phyloP scores from a whole-genome alignment of 148 eudicot genomes.

The Rhododendron simsii region DNA sequence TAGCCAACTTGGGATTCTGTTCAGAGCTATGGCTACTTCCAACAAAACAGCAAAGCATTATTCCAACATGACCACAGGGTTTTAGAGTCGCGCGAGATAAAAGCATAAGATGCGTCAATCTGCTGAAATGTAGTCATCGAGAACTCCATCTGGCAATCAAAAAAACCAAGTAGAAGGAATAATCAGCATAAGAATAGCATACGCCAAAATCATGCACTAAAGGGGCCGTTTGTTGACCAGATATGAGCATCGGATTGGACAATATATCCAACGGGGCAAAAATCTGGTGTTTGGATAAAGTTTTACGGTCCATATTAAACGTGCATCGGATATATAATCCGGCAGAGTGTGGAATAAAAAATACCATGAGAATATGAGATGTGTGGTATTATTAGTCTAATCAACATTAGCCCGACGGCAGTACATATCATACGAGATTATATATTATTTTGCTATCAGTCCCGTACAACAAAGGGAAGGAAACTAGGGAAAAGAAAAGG shows the following conservation, averaged over 20 bases:
- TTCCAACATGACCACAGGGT: background rate
- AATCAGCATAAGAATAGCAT: background rate
- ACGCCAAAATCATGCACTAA: background rate
- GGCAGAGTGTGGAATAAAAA: background rate
- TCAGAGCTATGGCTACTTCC: background rate
- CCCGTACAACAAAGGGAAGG: background rate
- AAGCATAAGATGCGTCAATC: background rate
- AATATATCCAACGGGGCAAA: background rate
- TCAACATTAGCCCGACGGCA: background rate
- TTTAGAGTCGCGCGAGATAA: background rate
- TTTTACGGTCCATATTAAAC: background rate
- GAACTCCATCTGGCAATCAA: background rate
- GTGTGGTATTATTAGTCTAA: background rate
- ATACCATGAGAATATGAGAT: background rate
- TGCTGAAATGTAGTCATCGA: background rate
- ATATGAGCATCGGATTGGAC: background rate
- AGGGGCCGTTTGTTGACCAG: background rate
- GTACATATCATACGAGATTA: background rate
- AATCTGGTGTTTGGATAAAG: background rate
- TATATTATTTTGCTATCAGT: background rate
- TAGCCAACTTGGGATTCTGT: background rate
- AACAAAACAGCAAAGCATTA: background rate
- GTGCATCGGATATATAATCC: background rate
- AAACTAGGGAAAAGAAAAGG: background rate
- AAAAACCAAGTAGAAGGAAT: slow-evolving; percentile 4